phyloP scores from a whole-genome alignment of 345 rosid species.

The Odontarrhena argentea region DNA sequence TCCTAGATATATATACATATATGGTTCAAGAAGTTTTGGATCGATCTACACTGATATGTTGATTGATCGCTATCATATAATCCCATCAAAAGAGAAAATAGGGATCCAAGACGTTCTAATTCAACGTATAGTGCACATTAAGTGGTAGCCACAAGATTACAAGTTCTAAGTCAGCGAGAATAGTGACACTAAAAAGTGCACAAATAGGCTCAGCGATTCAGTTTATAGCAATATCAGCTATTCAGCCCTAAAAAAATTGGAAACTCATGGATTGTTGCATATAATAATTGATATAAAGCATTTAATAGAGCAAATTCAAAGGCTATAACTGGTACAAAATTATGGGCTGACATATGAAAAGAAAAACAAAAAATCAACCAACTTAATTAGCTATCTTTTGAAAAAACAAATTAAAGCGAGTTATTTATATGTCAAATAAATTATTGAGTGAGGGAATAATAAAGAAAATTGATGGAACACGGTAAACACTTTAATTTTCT shows the following conservation, averaged over 20 bases:
- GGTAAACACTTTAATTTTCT: not conserved
- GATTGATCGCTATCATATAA: not conserved
- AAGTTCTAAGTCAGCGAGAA: conserved; percentile 23
- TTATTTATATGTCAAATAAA: no score
- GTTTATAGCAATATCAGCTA: conserved; percentile 36
- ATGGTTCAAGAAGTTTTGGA: no score
- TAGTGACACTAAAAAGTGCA: conserved; percentile 30
- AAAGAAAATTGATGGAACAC: not conserved
- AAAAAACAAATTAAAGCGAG: no score
- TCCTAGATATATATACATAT: no score
- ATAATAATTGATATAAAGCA: not conserved
- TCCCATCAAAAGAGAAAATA: not conserved
- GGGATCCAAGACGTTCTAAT: conserved; percentile 6
- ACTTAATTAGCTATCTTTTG: no score
- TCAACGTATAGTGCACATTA: conserved; percentile 7
- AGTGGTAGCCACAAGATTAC: conserved; percentile 22
- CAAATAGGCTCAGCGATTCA: conserved; percentile 38
- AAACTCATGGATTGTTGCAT: conserved; percentile 22
- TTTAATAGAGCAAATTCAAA: conserved; percentile 14
- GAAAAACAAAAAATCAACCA: no score
- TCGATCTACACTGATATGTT: no score
- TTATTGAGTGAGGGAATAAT: no score
- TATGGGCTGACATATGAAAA: not conserved
- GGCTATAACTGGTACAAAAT: not conserved
- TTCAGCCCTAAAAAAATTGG: conserved; percentile 24